phyloP scores from a whole-genome alignment of 2,329 filamentous ascomycete species.

The Thelonectria discophora region DNA sequence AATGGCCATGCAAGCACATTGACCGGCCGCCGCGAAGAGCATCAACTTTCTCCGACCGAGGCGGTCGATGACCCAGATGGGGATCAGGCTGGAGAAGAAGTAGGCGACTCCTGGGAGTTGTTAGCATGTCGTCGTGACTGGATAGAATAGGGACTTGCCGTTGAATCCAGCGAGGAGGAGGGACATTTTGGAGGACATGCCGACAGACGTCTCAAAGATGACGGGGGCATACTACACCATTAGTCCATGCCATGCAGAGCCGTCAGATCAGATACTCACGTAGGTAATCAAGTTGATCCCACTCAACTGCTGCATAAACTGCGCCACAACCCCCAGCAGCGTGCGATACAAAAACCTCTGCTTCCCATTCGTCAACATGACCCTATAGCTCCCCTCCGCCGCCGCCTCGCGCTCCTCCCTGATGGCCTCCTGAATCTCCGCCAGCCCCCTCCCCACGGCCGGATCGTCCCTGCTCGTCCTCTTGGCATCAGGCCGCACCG shows the following conservation, averaged over 20 bases:
- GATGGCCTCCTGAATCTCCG: slow-evolving; percentile 51
- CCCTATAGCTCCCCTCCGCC: slow-evolving; percentile 43
- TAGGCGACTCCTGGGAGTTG: slow-evolving; percentile 41
- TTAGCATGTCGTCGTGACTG: too few species aligned
- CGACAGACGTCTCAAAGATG: slow-evolving; percentile 56
- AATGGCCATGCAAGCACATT: slow-evolving; percentile 55
- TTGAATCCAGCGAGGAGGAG: slow-evolving; percentile 64
- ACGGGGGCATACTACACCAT: slow-evolving; percentile 48
- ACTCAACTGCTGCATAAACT: slow-evolving; percentile 55
- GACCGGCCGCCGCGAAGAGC: slow-evolving; percentile 55
- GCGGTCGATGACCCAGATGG: slow-evolving; percentile 48
- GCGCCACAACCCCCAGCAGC: slow-evolving; percentile 53
- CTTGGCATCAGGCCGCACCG: slow-evolving; percentile 43
- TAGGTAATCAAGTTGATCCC: slow-evolving; percentile 50
- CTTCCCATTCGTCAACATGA: slow-evolving; percentile 52
- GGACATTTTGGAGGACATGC: slow-evolving; percentile 54
- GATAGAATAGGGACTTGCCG: slow-evolving; percentile 23
- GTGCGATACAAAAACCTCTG: slow-evolving; percentile 53
- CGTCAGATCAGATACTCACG: too few species aligned
- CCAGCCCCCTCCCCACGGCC: slow-evolving; percentile 41
- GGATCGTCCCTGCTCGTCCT: slow-evolving; percentile 40
- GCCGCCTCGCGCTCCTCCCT: slow-evolving; percentile 52
- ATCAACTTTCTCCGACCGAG: slow-evolving; percentile 67
- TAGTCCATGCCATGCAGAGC: slow-evolving; percentile 8
- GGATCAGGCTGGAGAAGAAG: slow-evolving; percentile 45